These are phyloP conservation scores for Piloderma croceum DNA, from an alignment of 768 basidiomycete genomes.

Conservation along the genomic window DNA sequence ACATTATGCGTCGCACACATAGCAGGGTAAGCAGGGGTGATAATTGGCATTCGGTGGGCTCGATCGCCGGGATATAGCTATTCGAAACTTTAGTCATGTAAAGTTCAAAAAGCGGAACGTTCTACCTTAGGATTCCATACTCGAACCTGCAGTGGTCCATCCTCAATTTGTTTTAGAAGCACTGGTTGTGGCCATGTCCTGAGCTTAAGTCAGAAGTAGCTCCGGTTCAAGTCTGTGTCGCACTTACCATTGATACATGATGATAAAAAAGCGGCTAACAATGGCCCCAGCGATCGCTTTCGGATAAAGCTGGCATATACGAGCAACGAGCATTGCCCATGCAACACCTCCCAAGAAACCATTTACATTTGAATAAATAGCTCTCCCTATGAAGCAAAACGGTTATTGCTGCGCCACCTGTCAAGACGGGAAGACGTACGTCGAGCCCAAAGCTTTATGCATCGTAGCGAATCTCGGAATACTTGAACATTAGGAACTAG, in stretches of 20 bases:
- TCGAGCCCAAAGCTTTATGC: conserved; percentile 98
- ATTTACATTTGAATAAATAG: conserved; percentile 96
- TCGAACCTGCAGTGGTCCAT: conserved; percentile 85
- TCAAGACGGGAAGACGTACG: conserved; percentile 43
- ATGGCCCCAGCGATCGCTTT: conserved; percentile 92
- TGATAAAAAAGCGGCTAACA: conserved; percentile 96
- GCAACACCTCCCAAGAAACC: conserved; percentile 98
- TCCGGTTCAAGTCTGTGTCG: conserved; percentile 1
- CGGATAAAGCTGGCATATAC: conserved; percentile 98
- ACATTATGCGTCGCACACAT: conserved; percentile 99
- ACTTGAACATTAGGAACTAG: conserved; percentile 92
- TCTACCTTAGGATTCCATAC: conserved; percentile 96
- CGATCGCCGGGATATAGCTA: conserved; percentile 88
- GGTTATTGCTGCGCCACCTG: neutral
- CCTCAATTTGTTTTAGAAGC: conserved; percentile 94
- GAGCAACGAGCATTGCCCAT: conserved; percentile 98
- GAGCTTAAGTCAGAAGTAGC: conserved; percentile 10
- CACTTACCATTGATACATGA: conserved; percentile 92
- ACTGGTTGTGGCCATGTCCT: conserved; percentile 99
- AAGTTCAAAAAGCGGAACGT: neutral
- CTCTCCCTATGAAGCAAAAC: conserved; percentile 55
- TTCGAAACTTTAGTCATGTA: conserved; percentile 5
- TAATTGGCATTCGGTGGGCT: conserved; percentile 98
- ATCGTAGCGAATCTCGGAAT: conserved; percentile 90
- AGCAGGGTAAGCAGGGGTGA: conserved; percentile 96